These are phyloP conservation scores for Coniferiporia weirii DNA, from an alignment of 1,284 basidiomycete genomes.

Conservation along the genomic window DNA sequence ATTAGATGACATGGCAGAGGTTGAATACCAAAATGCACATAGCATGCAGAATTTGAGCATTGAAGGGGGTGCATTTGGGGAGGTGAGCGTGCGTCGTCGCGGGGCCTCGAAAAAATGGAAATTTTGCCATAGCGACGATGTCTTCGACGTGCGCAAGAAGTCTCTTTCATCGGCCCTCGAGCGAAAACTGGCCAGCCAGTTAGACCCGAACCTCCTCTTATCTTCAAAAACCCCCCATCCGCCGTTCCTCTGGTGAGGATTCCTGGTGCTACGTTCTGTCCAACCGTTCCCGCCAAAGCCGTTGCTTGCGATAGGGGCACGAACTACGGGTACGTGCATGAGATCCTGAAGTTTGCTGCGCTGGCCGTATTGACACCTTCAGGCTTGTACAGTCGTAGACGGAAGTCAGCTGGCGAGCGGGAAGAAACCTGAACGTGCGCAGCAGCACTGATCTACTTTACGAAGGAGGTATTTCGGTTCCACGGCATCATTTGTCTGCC, in stretches of 20 bases:
- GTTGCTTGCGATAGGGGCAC: not conserved
- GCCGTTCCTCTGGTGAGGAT: slow-evolving; percentile 1
- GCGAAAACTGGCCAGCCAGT: slow-evolving; percentile 17
- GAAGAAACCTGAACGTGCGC: not conserved
- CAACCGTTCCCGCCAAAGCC: slow-evolving; percentile 2
- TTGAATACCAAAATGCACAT: slow-evolving; percentile 77
- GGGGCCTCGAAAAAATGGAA: slow-evolving; percentile 18
- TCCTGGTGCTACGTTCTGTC: not conserved
- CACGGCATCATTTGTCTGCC: not conserved
- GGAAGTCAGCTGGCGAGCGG: not conserved
- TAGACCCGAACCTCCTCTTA: slow-evolving; percentile 11
- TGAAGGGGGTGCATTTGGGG: slow-evolving; percentile 17
- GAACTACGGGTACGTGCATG: not conserved
- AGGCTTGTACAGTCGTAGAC: not conserved
- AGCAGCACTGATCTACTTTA: not conserved
- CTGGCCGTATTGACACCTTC: not conserved
- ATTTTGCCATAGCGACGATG: slow-evolving; percentile 16
- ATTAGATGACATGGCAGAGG: slow-evolving; percentile 85
- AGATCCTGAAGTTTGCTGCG: not conserved
- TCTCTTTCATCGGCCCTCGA: not conserved
- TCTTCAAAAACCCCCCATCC: slow-evolving; percentile 15
- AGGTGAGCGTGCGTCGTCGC: slow-evolving; percentile 13
- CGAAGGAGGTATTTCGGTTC: not conserved
- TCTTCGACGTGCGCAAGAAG: slow-evolving; percentile 7
- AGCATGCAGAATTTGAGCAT: slow-evolving; percentile 40